Percentiles rank a stretch among this genome's conserved stretches.
Evolutionary conservation across 2,329 filamentous ascomycete genomes (phyloP).

Genomic region (Fusarium sarcochroum): DNA sequence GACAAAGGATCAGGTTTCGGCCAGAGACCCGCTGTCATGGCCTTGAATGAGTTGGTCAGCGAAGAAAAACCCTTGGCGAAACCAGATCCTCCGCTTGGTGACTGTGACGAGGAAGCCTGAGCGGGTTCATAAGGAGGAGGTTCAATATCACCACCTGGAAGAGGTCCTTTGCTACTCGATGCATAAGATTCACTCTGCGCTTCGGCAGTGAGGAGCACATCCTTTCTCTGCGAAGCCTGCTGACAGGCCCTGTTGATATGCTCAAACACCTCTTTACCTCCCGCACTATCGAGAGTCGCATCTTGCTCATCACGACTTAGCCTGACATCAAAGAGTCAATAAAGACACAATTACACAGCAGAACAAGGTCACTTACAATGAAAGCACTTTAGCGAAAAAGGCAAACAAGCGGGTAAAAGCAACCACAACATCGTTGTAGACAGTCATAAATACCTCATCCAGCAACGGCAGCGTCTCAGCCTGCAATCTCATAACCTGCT

Average conservation of each 20-base stretch:
- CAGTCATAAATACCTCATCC: slow-evolving; percentile 47
- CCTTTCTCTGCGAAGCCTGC: slow-evolving; percentile 30
- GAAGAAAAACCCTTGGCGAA: slow-evolving; percentile 48
- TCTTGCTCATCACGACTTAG: slow-evolving; percentile 45
- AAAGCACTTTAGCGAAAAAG: slow-evolving; percentile 41
- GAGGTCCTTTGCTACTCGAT: slow-evolving; percentile 37
- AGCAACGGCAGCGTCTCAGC: slow-evolving; percentile 41
- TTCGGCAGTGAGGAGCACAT: slow-evolving; percentile 33
- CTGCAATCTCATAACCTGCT: slow-evolving; percentile 54
- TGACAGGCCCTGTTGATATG: slow-evolving; percentile 38
- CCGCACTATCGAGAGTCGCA: slow-evolving; percentile 33
- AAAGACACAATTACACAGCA: not conserved
- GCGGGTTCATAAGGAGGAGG: slow-evolving; percentile 47
- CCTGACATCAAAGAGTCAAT: slow-evolving; percentile 16
- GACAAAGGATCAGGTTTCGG: slow-evolving; percentile 56
- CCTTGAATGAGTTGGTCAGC: slow-evolving; percentile 54
- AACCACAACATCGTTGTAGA: slow-evolving; percentile 44
- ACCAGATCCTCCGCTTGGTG: slow-evolving; percentile 21
- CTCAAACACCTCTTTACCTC: slow-evolving; percentile 38
- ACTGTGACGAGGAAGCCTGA: slow-evolving; percentile 29
- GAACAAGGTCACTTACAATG: slow-evolving; percentile 39
- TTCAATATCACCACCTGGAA: slow-evolving; percentile 13
- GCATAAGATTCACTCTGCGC: slow-evolving; percentile 7
- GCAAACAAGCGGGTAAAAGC: slow-evolving; percentile 48
- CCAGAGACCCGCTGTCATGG: slow-evolving; percentile 51